These are phyloP conservation scores for Globisporangium alternatum DNA, from an alignment of 352 stramenopile genomes.

Conservation along the genomic window DNA sequence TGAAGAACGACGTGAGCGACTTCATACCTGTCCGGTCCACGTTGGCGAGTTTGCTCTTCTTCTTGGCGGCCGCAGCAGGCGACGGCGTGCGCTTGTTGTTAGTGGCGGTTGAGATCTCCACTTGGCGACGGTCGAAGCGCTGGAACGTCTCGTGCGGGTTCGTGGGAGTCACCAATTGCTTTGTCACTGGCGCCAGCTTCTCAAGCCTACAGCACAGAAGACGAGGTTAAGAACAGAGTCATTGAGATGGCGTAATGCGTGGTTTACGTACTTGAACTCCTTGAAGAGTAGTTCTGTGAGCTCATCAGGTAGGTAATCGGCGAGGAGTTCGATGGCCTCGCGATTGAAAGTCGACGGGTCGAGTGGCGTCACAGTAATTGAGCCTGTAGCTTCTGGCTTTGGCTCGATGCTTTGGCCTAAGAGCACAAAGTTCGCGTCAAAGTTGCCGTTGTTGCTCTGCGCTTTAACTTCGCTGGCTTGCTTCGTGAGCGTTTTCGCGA, in stretches of 20 bases:
- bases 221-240: not conserved
- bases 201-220: constrained; percentile 24
- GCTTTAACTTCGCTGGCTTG: constrained; percentile 25
- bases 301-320: constrained; percentile 50
- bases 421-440: constrained; percentile 28
- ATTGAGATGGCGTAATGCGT: not conserved
- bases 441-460: constrained; percentile 21
- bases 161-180: constrained; percentile 1
- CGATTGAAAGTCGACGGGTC: constrained; percentile 20
- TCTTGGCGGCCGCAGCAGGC: constrained; percentile 41
- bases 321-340: constrained; percentile 56
- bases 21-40: constrained; percentile 80
- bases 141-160: constrained; percentile 18
- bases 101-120: constrained; percentile 11
- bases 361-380: not conserved
- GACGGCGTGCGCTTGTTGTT: constrained; percentile 52
- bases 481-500: constrained; percentile 37
- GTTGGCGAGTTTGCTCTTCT: constrained; percentile 81
- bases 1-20: constrained; percentile 82
- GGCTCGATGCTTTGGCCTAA: not conserved
- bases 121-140: constrained; percentile 33
- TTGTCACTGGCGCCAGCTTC: constrained; percentile 22
- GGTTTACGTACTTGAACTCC: constrained; percentile 46
- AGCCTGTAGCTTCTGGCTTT: constrained; percentile 10
- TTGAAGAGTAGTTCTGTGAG: constrained; percentile 45